A percentile compares a stretch with the other conserved stretches of the same genome.
Conservation (phyloP, 139 green algal species). For the Micromonas pusilla region DNA sequence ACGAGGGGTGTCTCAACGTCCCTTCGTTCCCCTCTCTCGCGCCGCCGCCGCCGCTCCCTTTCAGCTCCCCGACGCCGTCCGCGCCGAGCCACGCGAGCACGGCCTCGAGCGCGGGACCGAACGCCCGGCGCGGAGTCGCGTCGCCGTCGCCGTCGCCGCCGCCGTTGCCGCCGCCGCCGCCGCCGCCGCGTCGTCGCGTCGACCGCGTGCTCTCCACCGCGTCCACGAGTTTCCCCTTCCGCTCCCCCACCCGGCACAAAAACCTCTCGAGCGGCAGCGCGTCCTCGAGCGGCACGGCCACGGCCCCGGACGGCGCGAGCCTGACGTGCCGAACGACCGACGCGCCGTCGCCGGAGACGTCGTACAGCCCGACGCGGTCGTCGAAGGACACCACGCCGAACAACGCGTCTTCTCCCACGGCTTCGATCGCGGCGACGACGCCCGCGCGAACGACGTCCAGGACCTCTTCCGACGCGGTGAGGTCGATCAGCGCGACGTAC, state of each 20-base stretch:
- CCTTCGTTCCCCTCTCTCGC: too few species aligned
- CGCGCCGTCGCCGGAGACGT: not conserved
- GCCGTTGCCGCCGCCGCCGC: not conserved
- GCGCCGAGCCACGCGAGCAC: not conserved
- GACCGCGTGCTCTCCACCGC: not conserved
- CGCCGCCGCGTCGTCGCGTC: not conserved
- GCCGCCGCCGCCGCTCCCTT: too few species aligned
- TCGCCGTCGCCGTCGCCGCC: not conserved
- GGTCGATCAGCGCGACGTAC: not conserved
- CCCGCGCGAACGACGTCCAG: not conserved
- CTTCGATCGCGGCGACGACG: conserved; percentile 2
- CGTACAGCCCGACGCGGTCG: not conserved
- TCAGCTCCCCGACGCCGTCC: not conserved
- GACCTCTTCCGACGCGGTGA: not conserved
- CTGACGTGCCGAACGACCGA: not conserved
- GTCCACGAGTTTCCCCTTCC: not conserved
- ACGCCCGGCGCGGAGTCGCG: not conserved
- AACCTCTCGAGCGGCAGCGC: not conserved
- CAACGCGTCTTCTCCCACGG: not conserved
- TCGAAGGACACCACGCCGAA: conserved; percentile 14
- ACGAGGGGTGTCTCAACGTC: not conserved
- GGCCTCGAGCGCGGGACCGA: conserved; percentile 1
- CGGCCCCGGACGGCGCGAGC: not conserved
- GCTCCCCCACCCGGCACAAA: not conserved
- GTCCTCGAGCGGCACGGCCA: not conserved